A percentile compares a stretch with the other conserved stretches of the same genome.
Conservation (phyloP, 192 early-diverging fungal genomes). For the Martensiomyces pterosporus region DNA sequence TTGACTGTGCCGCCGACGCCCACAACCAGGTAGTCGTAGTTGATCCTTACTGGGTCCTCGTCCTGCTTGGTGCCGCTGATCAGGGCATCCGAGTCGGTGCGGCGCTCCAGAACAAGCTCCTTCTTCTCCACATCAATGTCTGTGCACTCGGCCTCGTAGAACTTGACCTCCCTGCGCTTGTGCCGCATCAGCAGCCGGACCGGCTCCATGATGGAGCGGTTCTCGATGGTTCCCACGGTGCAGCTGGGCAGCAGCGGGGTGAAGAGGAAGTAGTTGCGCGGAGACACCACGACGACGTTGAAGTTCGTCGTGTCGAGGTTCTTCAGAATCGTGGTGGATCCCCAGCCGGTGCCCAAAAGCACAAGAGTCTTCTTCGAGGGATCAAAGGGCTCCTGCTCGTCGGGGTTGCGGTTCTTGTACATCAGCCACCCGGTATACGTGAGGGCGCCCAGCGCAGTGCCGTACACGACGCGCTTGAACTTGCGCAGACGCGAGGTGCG, state of each 20-base stretch:
- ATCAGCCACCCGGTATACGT: conserved; percentile 44
- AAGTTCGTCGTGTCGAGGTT: conserved; percentile 72
- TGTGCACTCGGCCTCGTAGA: conserved; percentile 87
- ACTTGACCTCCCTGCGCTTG: conserved; percentile 79
- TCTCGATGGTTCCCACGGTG: conserved; percentile 86
- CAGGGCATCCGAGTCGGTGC: conserved; percentile 45
- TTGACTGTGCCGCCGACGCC: conserved; percentile 76
- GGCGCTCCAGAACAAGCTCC: conserved; percentile 72
- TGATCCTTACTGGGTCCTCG: conserved; percentile 31
- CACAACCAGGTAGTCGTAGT: conserved; percentile 81
- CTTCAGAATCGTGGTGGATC: conserved; percentile 58
- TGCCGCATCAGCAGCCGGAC: conserved; percentile 82
- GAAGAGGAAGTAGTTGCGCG: conserved; percentile 88
- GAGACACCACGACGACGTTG: conserved; percentile 73
- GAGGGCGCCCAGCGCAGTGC: conserved; percentile 12
- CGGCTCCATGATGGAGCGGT: conserved; percentile 82
- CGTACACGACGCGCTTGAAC: conserved; percentile 33
- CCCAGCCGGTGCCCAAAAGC: conserved; percentile 45
- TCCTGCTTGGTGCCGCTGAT: conserved; percentile 52
- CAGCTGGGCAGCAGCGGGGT: conserved; percentile 66
- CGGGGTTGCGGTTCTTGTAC: conserved; percentile 48
- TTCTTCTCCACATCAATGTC: conserved; percentile 81
- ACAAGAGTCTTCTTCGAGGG: conserved; percentile 42
- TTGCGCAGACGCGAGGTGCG: conserved; percentile 35
- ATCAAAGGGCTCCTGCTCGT: conserved; percentile 37